A percentile compares a stretch with the other conserved stretches of the same genome.
Evolutionary conservation across 768 basidiomycete species (phyloP).

Genomic region (Grammothele lineata): DNA sequence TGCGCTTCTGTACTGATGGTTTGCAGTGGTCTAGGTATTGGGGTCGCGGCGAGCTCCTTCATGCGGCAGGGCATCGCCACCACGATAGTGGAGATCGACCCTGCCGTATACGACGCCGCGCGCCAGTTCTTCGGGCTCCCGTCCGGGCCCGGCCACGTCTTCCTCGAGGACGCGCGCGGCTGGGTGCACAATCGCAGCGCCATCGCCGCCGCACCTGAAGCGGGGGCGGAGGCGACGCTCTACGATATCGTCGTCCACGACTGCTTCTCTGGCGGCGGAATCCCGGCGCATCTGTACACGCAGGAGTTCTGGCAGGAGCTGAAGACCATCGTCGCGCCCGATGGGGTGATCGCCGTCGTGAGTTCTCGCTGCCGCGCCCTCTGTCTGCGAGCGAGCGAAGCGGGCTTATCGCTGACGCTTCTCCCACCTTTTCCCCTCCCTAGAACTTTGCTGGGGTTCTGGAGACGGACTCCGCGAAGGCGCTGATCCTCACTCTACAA

Average conservation of each 20-base stretch:
- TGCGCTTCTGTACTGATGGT: no score
- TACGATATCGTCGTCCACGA: slow-evolving; percentile 85
- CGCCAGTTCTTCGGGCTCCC: slow-evolving; percentile 75
- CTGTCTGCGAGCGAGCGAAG: no score
- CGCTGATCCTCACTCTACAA: slow-evolving; percentile 68
- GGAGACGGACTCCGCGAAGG: slow-evolving; percentile 54
- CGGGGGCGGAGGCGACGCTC: slow-evolving; percentile 26
- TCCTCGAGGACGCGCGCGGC: slow-evolving; percentile 70
- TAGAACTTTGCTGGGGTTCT: slow-evolving; percentile 85
- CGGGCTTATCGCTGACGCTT: no score
- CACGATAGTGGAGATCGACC: slow-evolving; percentile 92
- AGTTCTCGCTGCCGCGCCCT: slow-evolving; percentile 24
- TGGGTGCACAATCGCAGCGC: slow-evolving; percentile 52
- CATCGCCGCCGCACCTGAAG: slow-evolving; percentile 1
- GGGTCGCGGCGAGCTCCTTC: slow-evolving; percentile 76
- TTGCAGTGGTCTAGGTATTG: slow-evolving; percentile 80
- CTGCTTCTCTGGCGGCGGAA: slow-evolving; percentile 91
- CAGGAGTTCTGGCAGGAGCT: slow-evolving; percentile 78
- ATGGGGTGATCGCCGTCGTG: slow-evolving; percentile 81
- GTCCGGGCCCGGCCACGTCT: slow-evolving; percentile 53
- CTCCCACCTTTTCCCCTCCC: neutral
- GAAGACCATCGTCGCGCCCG: slow-evolving; percentile 54
- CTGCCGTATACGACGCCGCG: slow-evolving; percentile 83
- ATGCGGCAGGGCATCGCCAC: slow-evolving; percentile 62
- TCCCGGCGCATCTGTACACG: slow-evolving; percentile 83